phyloP scores from a whole-genome alignment of 768 basidiomycete species.

The Trametes cubensis region DNA sequence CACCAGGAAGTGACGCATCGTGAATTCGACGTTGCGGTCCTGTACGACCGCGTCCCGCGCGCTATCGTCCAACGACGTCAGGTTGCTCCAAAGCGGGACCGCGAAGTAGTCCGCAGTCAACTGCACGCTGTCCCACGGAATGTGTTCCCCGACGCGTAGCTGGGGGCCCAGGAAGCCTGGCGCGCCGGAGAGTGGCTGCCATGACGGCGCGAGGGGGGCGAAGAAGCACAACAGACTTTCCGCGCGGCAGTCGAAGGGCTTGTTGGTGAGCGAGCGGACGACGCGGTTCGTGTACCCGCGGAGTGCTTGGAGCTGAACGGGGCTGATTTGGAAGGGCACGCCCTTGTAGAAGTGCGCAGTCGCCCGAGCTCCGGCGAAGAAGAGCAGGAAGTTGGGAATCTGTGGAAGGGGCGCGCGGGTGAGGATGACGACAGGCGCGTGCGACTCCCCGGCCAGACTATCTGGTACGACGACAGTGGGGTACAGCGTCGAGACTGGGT shows the following conservation, averaged over 20 bases:
- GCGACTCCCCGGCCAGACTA: conserved; percentile 35
- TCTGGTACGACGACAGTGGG: conserved; percentile 54
- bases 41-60: conserved; percentile 70
- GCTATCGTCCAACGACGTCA: conserved; percentile 43
- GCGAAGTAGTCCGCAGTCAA: conserved; percentile 56
- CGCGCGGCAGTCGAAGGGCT: conserved; percentile 57
- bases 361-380: conserved; percentile 52
- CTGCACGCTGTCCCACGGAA: conserved; percentile 67
- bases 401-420: conserved; percentile 68
- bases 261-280: conserved; percentile 66
- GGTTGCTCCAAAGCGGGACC: conserved; percentile 42
- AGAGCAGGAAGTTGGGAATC: conserved; percentile 59
- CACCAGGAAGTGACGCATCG: conserved; percentile 64
- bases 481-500: conserved; percentile 46
- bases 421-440: conserved; percentile 65
- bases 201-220: conserved; percentile 55
- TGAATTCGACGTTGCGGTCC: conserved; percentile 77
- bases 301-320: conserved; percentile 50
- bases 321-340: conserved; percentile 51
- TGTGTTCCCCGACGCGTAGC: conserved; percentile 45
- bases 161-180: conserved; percentile 12
- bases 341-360: conserved; percentile 48
- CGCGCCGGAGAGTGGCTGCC: conserved; percentile 33
- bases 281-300: conserved; percentile 66
- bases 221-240: conserved; percentile 67